Conservation (phyloP, 2,329 filamentous ascomycete species). For the Pestalotiopsis fici region DNA sequence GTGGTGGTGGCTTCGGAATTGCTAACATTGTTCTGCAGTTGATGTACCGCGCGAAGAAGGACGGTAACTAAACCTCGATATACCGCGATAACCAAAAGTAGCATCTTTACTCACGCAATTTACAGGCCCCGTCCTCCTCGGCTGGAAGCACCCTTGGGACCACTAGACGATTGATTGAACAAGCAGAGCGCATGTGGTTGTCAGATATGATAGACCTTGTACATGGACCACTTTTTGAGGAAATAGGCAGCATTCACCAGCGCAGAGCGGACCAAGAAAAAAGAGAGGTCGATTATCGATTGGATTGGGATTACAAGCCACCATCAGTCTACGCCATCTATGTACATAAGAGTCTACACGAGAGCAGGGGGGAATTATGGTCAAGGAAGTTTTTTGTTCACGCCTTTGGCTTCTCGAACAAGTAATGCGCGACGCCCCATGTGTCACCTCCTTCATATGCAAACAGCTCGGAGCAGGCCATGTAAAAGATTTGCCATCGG, state of each 20-base stretch:
- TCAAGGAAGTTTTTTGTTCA: conserved; percentile 3
- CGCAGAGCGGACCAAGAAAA: background rate
- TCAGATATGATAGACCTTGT: background rate
- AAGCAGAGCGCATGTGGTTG: background rate
- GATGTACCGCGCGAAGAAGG: conserved; percentile 96
- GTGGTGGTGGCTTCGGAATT: background rate
- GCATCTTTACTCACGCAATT: conserved; percentile 6
- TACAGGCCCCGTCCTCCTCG: conserved; percentile 73
- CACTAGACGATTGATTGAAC: conserved; percentile 59
- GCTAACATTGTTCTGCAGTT: conserved; percentile 55
- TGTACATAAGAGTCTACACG: background rate
- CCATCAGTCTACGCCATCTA: conserved; percentile 3
- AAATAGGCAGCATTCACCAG: background rate
- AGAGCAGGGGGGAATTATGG: background rate
- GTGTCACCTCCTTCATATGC: conserved; percentile 65
- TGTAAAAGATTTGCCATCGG: conserved; percentile 72
- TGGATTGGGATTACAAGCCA: background rate
- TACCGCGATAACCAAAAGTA: background rate
- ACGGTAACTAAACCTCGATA: conserved; percentile 57
- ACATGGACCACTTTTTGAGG: background rate
- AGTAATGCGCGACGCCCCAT: conserved; percentile 68
- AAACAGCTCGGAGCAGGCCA: conserved; percentile 72
- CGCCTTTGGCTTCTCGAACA: conserved; percentile 58
- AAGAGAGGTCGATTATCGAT: background rate
- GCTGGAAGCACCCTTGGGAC: conserved; percentile 97